phyloP scores from a whole-genome alignment of 139 green algal species.

The Mychonastes homosphaera region DNA sequence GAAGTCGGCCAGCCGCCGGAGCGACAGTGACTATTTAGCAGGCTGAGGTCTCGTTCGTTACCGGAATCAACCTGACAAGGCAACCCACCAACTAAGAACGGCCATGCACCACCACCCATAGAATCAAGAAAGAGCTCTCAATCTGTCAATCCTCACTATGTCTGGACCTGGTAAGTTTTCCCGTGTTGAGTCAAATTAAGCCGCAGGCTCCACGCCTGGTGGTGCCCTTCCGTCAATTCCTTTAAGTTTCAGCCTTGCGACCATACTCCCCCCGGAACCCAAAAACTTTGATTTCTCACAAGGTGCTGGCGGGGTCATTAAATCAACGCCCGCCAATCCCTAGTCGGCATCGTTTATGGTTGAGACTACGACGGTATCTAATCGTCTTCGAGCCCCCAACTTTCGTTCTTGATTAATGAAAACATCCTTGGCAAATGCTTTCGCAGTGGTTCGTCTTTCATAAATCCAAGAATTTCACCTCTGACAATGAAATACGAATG shows the following conservation, averaged over 20 bases:
- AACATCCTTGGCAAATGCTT: slow-evolving; percentile 99
- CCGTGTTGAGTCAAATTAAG: too few species aligned
- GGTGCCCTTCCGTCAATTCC: too few species aligned
- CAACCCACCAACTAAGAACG: too few species aligned
- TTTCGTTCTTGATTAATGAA: slow-evolving; percentile 99
- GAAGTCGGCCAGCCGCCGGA: slow-evolving; percentile 1
- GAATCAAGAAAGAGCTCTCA: too few species aligned
- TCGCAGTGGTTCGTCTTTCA: slow-evolving; percentile 99
- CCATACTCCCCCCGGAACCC: too few species aligned
- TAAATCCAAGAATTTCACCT: slow-evolving; percentile 99
- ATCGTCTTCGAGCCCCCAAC: slow-evolving; percentile 99
- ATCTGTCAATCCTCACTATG: too few species aligned
- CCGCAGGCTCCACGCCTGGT: too few species aligned
- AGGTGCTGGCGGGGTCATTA: too few species aligned
- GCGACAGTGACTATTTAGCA: slow-evolving; percentile 82
- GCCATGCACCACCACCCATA: too few species aligned
- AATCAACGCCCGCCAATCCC: slow-evolving; percentile 87
- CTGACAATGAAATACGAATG: slow-evolving; percentile 99
- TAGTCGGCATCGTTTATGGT: slow-evolving; percentile 99
- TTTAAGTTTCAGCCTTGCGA: too few species aligned
- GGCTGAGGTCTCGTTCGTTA: slow-evolving; percentile 94
- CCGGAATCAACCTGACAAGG: slow-evolving; percentile 91
- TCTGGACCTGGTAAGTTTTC: too few species aligned
- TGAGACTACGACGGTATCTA: slow-evolving; percentile 99
- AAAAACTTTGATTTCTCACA: too few species aligned